These are phyloP conservation scores for Nakaseomyces nivariensis DNA, from an alignment of 1,139 yeast genomes.

Conservation along the genomic window DNA sequence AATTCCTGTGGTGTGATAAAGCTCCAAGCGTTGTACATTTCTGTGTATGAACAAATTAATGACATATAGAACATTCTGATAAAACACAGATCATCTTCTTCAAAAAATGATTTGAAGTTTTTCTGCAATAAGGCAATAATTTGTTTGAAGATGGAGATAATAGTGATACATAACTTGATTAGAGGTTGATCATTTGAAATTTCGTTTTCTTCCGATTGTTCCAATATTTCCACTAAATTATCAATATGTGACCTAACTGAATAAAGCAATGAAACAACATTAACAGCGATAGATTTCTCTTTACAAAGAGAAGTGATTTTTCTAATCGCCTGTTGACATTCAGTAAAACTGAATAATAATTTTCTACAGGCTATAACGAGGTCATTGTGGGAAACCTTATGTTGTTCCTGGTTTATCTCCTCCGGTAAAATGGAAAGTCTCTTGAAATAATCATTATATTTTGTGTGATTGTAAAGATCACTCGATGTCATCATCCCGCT, in stretches of 20 bases:
- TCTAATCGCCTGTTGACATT: slow-evolving; percentile 58
- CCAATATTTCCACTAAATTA: slow-evolving; percentile 47
- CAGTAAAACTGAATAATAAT: slow-evolving; percentile 52
- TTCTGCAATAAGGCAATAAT: slow-evolving; percentile 42
- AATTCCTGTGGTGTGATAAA: slow-evolving; percentile 35
- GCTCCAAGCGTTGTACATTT: slow-evolving; percentile 63
- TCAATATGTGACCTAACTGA: slow-evolving; percentile 52
- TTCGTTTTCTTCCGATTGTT: slow-evolving; percentile 39
- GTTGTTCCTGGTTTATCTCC: slow-evolving; percentile 20
- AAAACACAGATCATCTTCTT: slow-evolving; percentile 55
- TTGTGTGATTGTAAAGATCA: slow-evolving; percentile 28
- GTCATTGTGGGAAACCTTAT: slow-evolving; percentile 26
- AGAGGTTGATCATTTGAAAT: slow-evolving; percentile 29
- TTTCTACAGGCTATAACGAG: slow-evolving; percentile 47
- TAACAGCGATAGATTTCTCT: slow-evolving; percentile 51
- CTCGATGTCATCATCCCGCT: slow-evolving; percentile 2
- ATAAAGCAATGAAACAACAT: slow-evolving; percentile 46
- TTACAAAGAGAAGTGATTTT: slow-evolving; percentile 58
- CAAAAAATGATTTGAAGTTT: slow-evolving; percentile 40
- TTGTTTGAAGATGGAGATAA: slow-evolving; percentile 37
- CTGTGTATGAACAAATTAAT: slow-evolving; percentile 64
- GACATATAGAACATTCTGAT: slow-evolving; percentile 65
- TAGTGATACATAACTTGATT: slow-evolving; percentile 31
- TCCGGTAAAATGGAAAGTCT: slow-evolving; percentile 64
- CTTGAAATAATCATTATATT: slow-evolving; percentile 60